Base-by-base conservation (phyloP, 2,329 filamentous ascomycete species). In the Cytospora mali region DNA sequence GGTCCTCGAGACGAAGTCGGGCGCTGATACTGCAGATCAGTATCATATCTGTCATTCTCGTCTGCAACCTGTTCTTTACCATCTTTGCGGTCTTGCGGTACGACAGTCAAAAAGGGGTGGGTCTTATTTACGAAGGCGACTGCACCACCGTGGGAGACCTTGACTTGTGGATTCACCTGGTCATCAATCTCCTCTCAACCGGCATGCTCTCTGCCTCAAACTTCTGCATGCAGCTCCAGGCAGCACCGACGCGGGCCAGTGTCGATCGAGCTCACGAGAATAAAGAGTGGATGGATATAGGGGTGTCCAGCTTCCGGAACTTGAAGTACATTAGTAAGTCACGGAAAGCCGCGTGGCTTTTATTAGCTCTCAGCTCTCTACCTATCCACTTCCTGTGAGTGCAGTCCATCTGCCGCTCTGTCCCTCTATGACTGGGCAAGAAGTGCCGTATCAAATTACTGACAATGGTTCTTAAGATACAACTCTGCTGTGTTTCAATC, bases 151-250 rank as follows among this genome's bases (percentile, higher is more conserved):
- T 55, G 16, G 16, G 29, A 29, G 53, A 56, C 11, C 51, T 65
- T 6, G 65, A 66, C 55, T 56, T 61, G 18, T 70, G 68, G 69
- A 29, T 74, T 11, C 74, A 75, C 59, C 56, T 75, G 1, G 46
- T 71, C 7, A 74, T 75, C 62, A 75, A 75, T 61, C 14, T 70
- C 9, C 49, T 75, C 10, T 66, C 71, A 3, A 75, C 73, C 0
- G 59, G 70, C 0, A 59, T 77, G 13, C 57, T 78, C 13, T 70
- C 70, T 0, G 74, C 71, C 0, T 75, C 72, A 10, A 77, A 76
- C 56, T 76, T 74, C 39, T 74, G 72, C 23, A 76, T 75, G 71
- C 76, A 77, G 49, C 66, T 71, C 0, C 68, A 75, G 1, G 70
- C 68, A 0, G 73, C 75, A 0, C 76, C 75, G 0, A 75, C 74